Conservation (phyloP, 2,329 filamentous ascomycete species). For the Trichoderma asperellum region DNA sequence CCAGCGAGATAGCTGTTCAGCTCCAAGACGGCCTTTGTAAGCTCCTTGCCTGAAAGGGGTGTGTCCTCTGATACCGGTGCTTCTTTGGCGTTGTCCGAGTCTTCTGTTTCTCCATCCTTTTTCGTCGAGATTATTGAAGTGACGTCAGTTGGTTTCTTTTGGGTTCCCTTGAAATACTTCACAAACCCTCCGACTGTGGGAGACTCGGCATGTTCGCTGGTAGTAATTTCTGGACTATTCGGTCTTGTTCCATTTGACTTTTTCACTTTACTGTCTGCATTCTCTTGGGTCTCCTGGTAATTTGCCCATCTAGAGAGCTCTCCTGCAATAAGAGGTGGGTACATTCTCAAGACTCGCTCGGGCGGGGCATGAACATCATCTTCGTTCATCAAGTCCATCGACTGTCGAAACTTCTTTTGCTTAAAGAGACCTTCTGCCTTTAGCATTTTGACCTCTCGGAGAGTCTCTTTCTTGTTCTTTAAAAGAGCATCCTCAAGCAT, state of each 20-base stretch:
- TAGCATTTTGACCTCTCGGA: constrained; percentile 85
- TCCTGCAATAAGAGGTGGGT: constrained; percentile 82
- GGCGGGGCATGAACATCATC: constrained; percentile 88
- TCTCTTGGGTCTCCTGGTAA: constrained; percentile 49
- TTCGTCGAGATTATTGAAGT: constrained; percentile 62
- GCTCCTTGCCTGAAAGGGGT: constrained; percentile 75
- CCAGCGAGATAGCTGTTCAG: constrained; percentile 88
- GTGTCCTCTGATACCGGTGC: constrained; percentile 51
- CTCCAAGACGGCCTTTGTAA: constrained; percentile 79
- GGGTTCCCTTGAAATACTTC: constrained; percentile 56
- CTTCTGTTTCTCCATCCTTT: constrained; percentile 59
- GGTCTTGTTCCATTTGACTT: constrained; percentile 38
- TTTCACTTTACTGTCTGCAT: constrained; percentile 43
- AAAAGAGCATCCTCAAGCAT: constrained; percentile 94
- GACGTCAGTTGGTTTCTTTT: constrained; percentile 56
- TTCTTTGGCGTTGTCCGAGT: constrained; percentile 58
- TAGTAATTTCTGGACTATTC: constrained; percentile 36
- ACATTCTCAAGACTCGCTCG: constrained; percentile 82
- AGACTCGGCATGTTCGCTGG: constrained; percentile 42
- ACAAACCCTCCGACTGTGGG: constrained; percentile 54
- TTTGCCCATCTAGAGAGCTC: constrained; percentile 65
- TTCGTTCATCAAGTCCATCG: constrained; percentile 83
- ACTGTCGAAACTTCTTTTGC: constrained; percentile 78
- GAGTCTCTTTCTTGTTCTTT: constrained; percentile 75
- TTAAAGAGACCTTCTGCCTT: constrained; percentile 88